Conservation (phyloP, 2,329 filamentous ascomycete species). For the Alternaria infectoria region DNA sequence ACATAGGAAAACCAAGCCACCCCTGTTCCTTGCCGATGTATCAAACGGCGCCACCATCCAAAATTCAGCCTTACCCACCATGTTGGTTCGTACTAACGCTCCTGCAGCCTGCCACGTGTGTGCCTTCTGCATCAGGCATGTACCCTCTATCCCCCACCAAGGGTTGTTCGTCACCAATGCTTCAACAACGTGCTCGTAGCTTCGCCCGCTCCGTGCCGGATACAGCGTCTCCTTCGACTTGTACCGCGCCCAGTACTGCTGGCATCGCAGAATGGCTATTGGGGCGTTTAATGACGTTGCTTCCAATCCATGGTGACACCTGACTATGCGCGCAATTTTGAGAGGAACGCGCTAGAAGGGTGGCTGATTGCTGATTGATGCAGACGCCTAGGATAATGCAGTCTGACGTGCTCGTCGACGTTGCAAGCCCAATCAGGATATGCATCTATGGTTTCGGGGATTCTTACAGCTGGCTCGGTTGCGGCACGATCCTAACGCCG, state of each 20-base stretch:
- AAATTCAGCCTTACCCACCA: constrained; percentile 43
- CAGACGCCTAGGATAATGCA: constrained; percentile 2
- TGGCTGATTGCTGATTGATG: constrained; percentile 1
- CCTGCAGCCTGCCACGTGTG: constrained; percentile 43
- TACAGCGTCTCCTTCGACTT: background rate
- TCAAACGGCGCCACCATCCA: constrained; percentile 25
- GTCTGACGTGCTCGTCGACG: constrained; percentile 11
- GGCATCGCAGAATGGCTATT: constrained; percentile 1
- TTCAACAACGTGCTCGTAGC: background rate
- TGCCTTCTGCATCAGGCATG: constrained; percentile 10
- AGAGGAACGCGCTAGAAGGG: constrained; percentile 16
- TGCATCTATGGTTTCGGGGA: background rate
- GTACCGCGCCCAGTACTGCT: constrained; percentile 7
- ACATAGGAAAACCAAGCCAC: background rate
- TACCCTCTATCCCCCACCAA: background rate
- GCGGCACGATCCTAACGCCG: constrained; percentile 14
- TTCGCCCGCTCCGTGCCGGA: background rate
- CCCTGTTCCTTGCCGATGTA: constrained; percentile 1
- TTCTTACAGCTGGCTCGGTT: background rate
- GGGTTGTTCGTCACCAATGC: background rate
- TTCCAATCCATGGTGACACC: background rate
- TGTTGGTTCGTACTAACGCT: constrained; percentile 29
- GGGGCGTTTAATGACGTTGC: constrained; percentile 1
- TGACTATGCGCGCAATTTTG: background rate
- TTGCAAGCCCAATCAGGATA: constrained; percentile 1